phyloP scores from a whole-genome alignment of 495 filamentous ascomycete species.

The Mycothermus thermophilus region DNA sequence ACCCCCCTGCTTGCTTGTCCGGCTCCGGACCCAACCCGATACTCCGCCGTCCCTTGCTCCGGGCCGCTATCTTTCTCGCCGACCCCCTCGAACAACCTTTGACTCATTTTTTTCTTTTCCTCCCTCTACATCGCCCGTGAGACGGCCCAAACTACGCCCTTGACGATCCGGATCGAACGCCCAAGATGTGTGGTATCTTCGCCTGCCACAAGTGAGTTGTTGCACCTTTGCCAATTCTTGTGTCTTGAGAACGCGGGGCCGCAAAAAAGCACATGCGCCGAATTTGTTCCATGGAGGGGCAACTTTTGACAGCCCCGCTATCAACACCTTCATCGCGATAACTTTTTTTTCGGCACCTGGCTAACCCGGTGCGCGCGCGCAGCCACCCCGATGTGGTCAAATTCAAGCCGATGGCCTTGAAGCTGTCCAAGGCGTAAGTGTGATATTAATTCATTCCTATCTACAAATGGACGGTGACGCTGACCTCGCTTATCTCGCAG shows the following conservation, averaged over 20 bases:
- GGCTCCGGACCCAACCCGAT: too few relatives aligned
- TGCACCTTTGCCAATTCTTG: constrained; percentile 1
- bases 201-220: constrained; percentile 72
- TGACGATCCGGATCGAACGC: neutral
- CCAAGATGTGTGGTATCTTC: constrained; percentile 71
- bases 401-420: constrained; percentile 93
- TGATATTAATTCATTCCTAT: constrained; percentile 3
- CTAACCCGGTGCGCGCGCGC: constrained; percentile 18
- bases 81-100: constrained; percentile 8
- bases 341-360: neutral
- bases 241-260: neutral
- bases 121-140: constrained; percentile 2
- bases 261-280: too few relatives aligned
- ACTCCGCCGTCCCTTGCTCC: neutral
- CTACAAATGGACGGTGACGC: constrained; percentile 17
- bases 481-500: constrained; percentile 39
- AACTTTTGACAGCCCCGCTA: constrained; percentile 13
- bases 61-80: neutral
- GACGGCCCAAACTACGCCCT: constrained; percentile 3
- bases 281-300: constrained; percentile 21
- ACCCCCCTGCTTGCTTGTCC: too few relatives aligned
- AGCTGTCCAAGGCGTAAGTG: constrained; percentile 87
- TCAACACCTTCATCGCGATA: constrained; percentile 6
- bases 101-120: neutral
- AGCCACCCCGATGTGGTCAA: constrained; percentile 91